A percentile compares a stretch with the other conserved stretches of the same genome.
Evolutionary conservation across 2,329 filamentous ascomycete genomes (phyloP).

Genomic region (Celoporthe dispersa): DNA sequence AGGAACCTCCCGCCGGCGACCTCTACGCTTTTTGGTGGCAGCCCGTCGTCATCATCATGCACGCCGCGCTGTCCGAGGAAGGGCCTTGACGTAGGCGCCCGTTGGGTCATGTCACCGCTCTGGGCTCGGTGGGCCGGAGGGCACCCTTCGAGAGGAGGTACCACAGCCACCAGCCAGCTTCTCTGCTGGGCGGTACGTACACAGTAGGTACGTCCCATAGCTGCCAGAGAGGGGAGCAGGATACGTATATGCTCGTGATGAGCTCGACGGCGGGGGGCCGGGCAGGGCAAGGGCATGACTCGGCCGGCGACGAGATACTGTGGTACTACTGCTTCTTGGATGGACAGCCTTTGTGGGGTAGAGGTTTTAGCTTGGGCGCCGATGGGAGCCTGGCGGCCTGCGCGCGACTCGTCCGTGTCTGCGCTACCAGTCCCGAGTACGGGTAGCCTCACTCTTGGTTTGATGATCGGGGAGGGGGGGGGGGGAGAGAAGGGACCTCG

Average conservation of each 20-base stretch:
- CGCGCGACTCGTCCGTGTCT: background rate
- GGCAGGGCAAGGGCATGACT: conserved; percentile 10
- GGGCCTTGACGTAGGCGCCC: background rate
- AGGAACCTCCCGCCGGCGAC: background rate
- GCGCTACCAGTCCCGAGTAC: conserved; percentile 3
- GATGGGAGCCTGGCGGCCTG: background rate
- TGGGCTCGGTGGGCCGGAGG: background rate
- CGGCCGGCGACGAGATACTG: conserved; percentile 2
- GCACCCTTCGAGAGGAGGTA: background rate
- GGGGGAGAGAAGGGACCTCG: too few relatives aligned
- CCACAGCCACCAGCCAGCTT: background rate
- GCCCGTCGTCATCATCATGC: background rate
- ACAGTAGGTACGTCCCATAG: too few relatives aligned
- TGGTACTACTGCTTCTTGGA: background rate
- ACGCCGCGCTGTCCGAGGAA: background rate
- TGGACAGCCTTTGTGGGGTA: background rate
- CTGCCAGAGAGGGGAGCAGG: too few relatives aligned
- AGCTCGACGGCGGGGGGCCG: background rate
- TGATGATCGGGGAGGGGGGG: background rate
- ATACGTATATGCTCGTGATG: background rate
- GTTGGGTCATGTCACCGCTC: background rate
- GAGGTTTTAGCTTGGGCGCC: background rate
- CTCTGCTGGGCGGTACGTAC: background rate
- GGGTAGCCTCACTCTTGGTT: background rate
- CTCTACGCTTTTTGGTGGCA: background rate